Evolutionary conservation across 345 rosid species (phyloP).

Genomic region (Gossypium mustelinum): DNA sequence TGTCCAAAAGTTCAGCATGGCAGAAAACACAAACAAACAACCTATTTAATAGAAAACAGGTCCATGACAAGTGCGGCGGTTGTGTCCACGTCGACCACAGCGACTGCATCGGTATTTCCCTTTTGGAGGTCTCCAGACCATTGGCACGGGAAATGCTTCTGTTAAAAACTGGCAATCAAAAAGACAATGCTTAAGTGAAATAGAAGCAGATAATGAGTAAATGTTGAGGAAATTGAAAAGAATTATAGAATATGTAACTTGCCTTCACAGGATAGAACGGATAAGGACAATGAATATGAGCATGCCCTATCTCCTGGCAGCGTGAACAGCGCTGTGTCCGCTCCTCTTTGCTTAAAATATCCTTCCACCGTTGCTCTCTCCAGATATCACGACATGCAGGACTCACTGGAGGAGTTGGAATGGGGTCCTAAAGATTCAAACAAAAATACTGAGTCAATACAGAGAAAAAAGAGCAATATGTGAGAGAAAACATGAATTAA

Average conservation of each 20-base stretch:
- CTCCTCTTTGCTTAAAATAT: slow-evolving; percentile 8
- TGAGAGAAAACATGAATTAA: neutral
- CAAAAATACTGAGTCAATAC: neutral
- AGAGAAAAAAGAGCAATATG: neutral
- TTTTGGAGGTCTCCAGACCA: neutral
- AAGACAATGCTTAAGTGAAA: slow-evolving; percentile 7
- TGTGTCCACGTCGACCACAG: slow-evolving; percentile 11
- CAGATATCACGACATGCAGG: neutral
- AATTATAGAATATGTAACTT: slow-evolving; percentile 7
- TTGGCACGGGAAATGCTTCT: neutral
- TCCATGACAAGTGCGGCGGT: slow-evolving; percentile 8
- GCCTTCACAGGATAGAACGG: neutral
- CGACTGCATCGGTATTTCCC: slow-evolving; percentile 1
- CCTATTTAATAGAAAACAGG: slow-evolving; percentile 14
- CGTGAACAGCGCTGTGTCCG: neutral
- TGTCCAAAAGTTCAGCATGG: neutral
- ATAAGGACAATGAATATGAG: slow-evolving; percentile 3
- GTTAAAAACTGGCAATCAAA: neutral
- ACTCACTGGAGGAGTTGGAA: neutral
- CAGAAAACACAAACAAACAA: slow-evolving; percentile 8
- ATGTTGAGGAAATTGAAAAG: neutral
- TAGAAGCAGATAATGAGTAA: neutral
- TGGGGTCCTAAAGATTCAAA: neutral
- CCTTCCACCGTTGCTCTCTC: slow-evolving; percentile 10
- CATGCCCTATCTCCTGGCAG: slow-evolving; percentile 11